Base-by-base conservation (phyloP, 1,284 basidiomycete genomes). In the Moniliophthora roreri region DNA sequence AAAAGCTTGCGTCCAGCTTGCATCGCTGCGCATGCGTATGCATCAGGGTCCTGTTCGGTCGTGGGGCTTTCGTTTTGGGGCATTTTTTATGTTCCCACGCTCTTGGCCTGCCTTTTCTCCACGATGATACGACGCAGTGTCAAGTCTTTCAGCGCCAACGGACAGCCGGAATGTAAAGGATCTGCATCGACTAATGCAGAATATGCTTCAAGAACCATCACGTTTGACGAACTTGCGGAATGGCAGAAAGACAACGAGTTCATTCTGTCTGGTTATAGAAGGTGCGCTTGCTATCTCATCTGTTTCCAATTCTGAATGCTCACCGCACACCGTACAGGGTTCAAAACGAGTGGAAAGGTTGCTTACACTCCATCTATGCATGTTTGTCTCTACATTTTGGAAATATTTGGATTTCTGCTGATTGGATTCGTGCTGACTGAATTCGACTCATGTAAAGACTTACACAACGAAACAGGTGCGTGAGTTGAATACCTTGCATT, bases 381-480 rank as follows among this genome's bases (percentile, higher is more conserved):
- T 93, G 91, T 92, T 70, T 69, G 87, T 77, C 50, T 38, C 28
- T 57, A 53, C 54, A 53, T 57, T 52, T 53, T 49, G 48, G 49
- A 46, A 34, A 23, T 23, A 48, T 37, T 39, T 38, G 51, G 52
- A 48, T 61, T 58, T 48, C 62, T 53, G 47, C 50, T 48, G 48
- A 32, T 32, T 32, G 28, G 11, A 32, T 32, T n/a, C n/a, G n/a
- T n/a, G n/a, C n/a, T 59, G 53, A 55, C 56, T 52, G 45, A 18
- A 52, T 34, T 50, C 34, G 45, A 3, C 8, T 44, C 44, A 28
- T 37, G 21, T 50, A 8, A 57, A 93, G 91, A 91, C 69, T 62
- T 91, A 51, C 91, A 94, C 68, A 94, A 93, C 62, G 91, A 93
- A 71, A 91, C 88, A 54, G 79, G 89, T 88, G 35, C 44, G 16